phyloP scores from a whole-genome alignment of 164 flowering plant species.

The Aristolochia fimbriata region DNA sequence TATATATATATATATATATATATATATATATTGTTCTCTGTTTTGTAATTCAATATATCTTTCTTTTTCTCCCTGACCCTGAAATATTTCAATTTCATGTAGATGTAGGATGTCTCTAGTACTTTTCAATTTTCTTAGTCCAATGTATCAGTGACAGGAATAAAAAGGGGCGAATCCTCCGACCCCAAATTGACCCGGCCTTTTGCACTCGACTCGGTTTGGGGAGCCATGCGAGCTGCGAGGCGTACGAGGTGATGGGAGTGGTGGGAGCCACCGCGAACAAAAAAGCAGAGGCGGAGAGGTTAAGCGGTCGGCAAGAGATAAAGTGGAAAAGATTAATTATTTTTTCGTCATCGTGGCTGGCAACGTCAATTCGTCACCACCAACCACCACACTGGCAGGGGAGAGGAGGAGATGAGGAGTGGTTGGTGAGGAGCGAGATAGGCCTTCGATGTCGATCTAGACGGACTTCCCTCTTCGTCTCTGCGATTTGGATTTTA shows the following conservation, averaged over 20 bases:
- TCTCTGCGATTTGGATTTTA: not conserved
- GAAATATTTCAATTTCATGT: no score
- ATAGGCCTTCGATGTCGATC: no score
- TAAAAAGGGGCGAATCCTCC: no score
- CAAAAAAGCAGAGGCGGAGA: not conserved
- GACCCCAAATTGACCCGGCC: not conserved
- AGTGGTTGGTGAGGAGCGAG: not conserved
- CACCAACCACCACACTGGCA: not conserved
- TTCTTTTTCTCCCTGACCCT: not conserved
- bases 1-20: no score
- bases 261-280: not conserved
- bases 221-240: not conserved
- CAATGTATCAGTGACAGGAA: no score
- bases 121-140: no score
- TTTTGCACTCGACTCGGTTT: no score
- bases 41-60: not conserved
- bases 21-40: no score
- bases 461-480: no score
- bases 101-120: no score
- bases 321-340: not conserved
- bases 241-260: no score
- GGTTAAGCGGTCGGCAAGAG: not conserved
- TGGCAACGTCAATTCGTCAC: not conserved
- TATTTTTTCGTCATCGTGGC: not conserved
- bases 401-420: not conserved